phyloP scores from a whole-genome alignment of 305 asterid genomes.

The Nicotiana rustica region DNA sequence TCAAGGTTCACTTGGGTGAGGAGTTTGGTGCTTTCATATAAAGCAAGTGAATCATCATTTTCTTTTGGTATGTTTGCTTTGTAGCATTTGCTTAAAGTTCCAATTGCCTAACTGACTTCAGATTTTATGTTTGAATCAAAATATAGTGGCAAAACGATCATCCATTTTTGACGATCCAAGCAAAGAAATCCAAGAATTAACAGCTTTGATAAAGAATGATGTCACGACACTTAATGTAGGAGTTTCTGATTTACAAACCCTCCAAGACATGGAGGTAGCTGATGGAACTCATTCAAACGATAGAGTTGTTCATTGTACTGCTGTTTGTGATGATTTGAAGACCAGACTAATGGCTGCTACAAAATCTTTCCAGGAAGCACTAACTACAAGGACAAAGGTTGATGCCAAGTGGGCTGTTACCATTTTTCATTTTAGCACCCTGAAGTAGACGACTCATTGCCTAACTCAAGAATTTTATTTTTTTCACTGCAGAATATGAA shows the following conservation, averaged over 20 bases:
- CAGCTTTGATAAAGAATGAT: constrained; percentile 59
- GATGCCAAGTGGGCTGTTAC: not conserved
- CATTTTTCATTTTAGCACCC: constrained; percentile 13
- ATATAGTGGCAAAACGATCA: constrained; percentile 64
- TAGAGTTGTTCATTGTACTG: constrained; percentile 65
- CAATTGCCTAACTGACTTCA: constrained; percentile 25
- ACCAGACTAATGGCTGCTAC: constrained; percentile 69
- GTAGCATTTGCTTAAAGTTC: not conserved
- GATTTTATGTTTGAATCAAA: constrained; percentile 34
- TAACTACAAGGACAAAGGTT: constrained; percentile 66
- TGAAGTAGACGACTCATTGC: not conserved
- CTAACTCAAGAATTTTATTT: not conserved
- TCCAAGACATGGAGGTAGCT: constrained; percentile 58
- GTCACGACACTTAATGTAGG: constrained; percentile 58
- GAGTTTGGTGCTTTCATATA: not conserved
- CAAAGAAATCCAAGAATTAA: constrained; percentile 67
- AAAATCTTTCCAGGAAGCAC: constrained; percentile 66
- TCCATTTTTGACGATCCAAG: constrained; percentile 72
- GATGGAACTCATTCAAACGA: constrained; percentile 65
- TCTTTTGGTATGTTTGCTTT: not conserved
- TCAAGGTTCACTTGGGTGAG: not conserved
- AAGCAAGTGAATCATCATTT: not conserved
- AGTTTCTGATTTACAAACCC: constrained; percentile 62
- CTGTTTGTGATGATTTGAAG: constrained; percentile 72
- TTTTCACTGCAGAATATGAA: constrained; percentile 54